These are phyloP conservation scores for Solanum aculeatissimum DNA, from an alignment of 305 asterid genomes.

Conservation along the genomic window DNA sequence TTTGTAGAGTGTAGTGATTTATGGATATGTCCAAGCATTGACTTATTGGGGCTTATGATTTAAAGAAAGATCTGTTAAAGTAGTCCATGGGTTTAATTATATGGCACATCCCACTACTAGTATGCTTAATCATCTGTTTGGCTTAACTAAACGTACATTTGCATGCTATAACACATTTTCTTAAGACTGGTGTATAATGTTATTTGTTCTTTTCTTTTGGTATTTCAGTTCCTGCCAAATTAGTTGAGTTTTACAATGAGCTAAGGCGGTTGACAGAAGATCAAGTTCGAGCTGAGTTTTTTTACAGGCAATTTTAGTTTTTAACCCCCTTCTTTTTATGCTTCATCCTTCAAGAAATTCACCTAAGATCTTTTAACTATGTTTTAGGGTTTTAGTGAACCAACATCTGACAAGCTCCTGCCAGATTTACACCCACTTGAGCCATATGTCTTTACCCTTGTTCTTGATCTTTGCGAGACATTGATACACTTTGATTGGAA, in stretches of 20 bases:
- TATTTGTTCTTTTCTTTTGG: background rate
- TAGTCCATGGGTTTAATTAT: background rate
- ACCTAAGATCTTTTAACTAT: background rate
- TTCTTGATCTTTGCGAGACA: slow-evolving; percentile 81
- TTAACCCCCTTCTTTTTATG: background rate
- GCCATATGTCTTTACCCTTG: slow-evolving; percentile 76
- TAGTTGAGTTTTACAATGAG: slow-evolving; percentile 59
- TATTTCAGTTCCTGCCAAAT: slow-evolving; percentile 62
- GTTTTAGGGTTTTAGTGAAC: slow-evolving; percentile 76
- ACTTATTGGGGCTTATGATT: background rate
- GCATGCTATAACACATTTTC: background rate
- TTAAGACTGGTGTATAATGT: background rate
- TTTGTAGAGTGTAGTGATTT: background rate
- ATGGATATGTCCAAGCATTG: background rate
- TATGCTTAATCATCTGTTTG: background rate
- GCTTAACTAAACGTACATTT: background rate
- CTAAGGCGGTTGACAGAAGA: slow-evolving; percentile 68
- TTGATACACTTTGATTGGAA: slow-evolving; percentile 78
- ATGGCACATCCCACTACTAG: background rate
- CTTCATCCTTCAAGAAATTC: background rate
- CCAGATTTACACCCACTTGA: slow-evolving; percentile 83
- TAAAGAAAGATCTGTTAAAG: background rate
- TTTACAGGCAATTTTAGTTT: background rate
- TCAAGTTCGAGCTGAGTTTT: slow-evolving; percentile 56
- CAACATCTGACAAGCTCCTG: slow-evolving; percentile 82